phyloP scores from a whole-genome alignment of 352 stramenopile genomes.

The Peronospora tabacina region DNA sequence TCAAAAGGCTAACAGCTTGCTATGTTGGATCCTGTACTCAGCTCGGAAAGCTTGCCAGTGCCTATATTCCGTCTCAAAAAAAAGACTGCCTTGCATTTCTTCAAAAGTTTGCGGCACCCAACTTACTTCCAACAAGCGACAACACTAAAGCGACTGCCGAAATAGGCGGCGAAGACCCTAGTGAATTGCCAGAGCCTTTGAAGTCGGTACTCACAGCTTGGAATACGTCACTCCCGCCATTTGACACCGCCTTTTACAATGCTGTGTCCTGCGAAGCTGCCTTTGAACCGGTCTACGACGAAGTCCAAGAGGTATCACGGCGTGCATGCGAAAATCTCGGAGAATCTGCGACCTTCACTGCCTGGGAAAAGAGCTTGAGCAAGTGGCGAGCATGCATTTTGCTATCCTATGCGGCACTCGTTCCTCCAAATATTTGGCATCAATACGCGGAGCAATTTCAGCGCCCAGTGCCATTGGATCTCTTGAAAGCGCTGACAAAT shows the following conservation, averaged over 20 bases:
- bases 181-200: conserved; percentile 43
- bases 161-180: conserved; percentile 58
- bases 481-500: conserved; percentile 26
- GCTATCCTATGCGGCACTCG: conserved; percentile 58
- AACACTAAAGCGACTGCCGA: conserved; percentile 14
- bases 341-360: conserved; percentile 28
- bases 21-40: conserved; percentile 9
- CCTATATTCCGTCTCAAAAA: conserved; percentile 50
- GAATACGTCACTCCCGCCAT: conserved; percentile 68
- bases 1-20: background rate
- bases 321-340: conserved; percentile 32
- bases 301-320: conserved; percentile 53
- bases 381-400: conserved; percentile 62
- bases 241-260: conserved; percentile 71
- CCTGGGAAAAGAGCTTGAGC: conserved; percentile 45
- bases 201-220: conserved; percentile 38
- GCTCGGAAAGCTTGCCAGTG: conserved; percentile 57
- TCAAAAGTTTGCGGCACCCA: conserved; percentile 47
- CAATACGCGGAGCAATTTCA: conserved; percentile 54
- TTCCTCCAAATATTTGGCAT: conserved; percentile 55
- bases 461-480: conserved; percentile 40
- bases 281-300: conserved; percentile 51
- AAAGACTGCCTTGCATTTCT: conserved; percentile 51
- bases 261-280: conserved; percentile 66
- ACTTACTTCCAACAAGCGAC: conserved; percentile 19